Evolutionary conservation across 352 stramenopile genomes (phyloP).

Genomic region (Globisporangium irregulare): DNA sequence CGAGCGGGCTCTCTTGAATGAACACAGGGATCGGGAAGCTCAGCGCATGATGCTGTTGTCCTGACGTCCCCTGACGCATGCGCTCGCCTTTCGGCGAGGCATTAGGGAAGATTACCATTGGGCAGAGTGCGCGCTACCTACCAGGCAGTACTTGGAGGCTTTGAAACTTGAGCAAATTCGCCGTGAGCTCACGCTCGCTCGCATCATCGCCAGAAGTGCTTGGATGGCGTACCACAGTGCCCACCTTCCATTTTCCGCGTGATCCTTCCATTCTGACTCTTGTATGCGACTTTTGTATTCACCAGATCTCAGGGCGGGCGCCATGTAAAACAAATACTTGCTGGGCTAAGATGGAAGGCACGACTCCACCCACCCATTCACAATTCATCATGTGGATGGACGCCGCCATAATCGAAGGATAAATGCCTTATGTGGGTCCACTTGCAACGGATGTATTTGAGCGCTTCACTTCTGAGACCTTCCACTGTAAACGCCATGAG

Average conservation of each 20-base stretch:
- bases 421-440: neutral
- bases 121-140: neutral
- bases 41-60: neutral
- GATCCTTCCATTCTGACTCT: slow-evolving; percentile 13
- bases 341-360: neutral
- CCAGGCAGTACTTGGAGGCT: neutral
- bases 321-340: neutral
- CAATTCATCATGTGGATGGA: neutral
- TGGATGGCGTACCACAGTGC: slow-evolving; percentile 8
- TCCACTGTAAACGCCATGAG: neutral
- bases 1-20: neutral
- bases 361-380: neutral
- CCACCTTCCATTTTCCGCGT: slow-evolving; percentile 10
- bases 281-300: neutral
- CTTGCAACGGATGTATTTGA: neutral
- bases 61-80: neutral
- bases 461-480: neutral
- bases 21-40: neutral
- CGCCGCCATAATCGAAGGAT: neutral
- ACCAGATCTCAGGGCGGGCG: neutral
- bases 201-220: neutral
- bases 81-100: neutral
- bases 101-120: neutral
- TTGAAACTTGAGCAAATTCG: neutral
- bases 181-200: too few species aligned